Percentiles rank a stretch among this genome's conserved stretches.
phyloP scores from a whole-genome alignment of 805 yeast species.

The Blastobotrys mokoenaii region DNA sequence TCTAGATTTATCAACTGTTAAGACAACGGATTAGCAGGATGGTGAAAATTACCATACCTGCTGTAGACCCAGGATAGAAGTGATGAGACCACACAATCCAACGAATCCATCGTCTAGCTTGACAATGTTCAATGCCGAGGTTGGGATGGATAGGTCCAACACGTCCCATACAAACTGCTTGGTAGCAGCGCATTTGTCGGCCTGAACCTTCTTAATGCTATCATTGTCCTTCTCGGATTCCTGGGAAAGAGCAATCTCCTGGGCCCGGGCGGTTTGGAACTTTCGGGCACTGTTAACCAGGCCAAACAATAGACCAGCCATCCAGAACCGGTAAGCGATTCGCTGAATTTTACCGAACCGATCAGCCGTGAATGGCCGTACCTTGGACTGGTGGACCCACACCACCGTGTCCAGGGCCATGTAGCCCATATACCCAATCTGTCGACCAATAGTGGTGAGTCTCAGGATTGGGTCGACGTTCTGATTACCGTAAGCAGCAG shows the following conservation, averaged over 20 bases:
- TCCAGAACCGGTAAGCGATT: conserved; percentile 68
- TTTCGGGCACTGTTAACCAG: conserved; percentile 51
- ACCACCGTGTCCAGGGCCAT: conserved; percentile 28
- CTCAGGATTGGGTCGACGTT: conserved; percentile 52
- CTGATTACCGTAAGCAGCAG: conserved; percentile 56
- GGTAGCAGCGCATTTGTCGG: conserved; percentile 42
- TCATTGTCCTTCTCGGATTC: conserved; percentile 35
- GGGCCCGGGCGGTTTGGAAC: conserved; percentile 36
- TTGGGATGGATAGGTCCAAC: conserved; percentile 67
- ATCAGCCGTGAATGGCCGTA: conserved; percentile 28
- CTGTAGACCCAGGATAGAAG: conserved; percentile 73
- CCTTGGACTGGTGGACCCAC: conserved; percentile 25
- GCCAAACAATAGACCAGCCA: conserved; percentile 57
- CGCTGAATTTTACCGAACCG: conserved; percentile 29
- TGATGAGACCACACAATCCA: conserved; percentile 76
- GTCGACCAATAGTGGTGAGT: conserved; percentile 30
- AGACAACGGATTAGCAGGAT: too few species aligned
- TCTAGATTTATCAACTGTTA: too few species aligned
- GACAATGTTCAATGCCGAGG: conserved; percentile 54
- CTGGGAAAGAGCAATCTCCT: conserved; percentile 28
- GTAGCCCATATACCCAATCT: conserved; percentile 29
- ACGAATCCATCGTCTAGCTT: conserved; percentile 67
- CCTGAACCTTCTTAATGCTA: conserved; percentile 32
- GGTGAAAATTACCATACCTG: conserved; percentile 45
- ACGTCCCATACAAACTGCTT: conserved; percentile 69